Percentiles rank a stretch among this genome's conserved stretches.
These are phyloP conservation scores for Naegleria lovaniensis DNA, from an alignment of 208 protist genomes.

Conservation along the genomic window DNA sequence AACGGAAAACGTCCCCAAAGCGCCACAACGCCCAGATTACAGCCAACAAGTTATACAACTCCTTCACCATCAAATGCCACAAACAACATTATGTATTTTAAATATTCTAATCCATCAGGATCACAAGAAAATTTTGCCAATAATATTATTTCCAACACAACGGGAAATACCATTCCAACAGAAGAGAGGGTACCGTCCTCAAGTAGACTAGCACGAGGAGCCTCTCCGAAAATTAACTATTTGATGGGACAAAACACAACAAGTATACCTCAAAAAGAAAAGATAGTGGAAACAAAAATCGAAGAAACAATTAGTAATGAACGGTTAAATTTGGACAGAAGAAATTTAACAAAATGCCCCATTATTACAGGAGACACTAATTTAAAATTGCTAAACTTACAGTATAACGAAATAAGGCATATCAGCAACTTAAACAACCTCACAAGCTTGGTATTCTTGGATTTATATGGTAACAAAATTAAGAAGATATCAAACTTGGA, in stretches of 20 bases:
- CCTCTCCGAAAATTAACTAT: not conserved
- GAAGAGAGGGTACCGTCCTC: not conserved
- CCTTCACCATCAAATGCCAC: not conserved
- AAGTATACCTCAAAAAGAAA: not conserved
- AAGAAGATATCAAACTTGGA: constrained; percentile 2
- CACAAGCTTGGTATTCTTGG: not conserved
- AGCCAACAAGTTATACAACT: not conserved
- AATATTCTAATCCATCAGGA: not conserved
- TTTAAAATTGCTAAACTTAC: not conserved
- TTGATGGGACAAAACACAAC: not conserved
- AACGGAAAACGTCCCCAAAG: not conserved
- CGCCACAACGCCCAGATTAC: not conserved
- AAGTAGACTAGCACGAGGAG: not conserved
- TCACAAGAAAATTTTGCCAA: not conserved
- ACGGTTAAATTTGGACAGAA: not conserved
- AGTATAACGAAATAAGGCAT: not conserved
- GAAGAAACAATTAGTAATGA: not conserved
- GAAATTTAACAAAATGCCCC: constrained; percentile 1
- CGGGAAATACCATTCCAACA: not conserved
- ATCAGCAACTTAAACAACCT: not conserved
- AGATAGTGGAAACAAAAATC: not conserved
- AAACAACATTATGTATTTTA: not conserved
- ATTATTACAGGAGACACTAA: not conserved
- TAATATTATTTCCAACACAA: not conserved
- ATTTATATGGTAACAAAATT: not conserved